Base-by-base conservation (phyloP, 1,139 yeast species). In the Taiozyma sp. region DNA sequence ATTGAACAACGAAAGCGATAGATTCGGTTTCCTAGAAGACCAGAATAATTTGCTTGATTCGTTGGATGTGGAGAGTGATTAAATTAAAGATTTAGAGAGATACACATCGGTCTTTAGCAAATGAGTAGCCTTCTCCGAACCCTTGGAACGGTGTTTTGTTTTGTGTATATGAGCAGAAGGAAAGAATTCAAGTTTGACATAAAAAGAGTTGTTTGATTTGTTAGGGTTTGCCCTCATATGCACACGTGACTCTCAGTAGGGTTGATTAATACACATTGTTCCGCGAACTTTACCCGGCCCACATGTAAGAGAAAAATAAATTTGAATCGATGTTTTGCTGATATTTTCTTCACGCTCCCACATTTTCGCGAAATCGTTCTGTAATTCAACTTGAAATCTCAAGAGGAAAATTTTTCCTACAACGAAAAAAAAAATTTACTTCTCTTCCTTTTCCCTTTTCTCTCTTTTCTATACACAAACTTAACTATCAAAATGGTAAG, bases 21-120 rank as follows among this genome's bases (percentile, higher is more conserved):
- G 64, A 43, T 60, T 60, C 47, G 62, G 62, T 1, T 60, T 55
- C 46, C 54, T 60, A 22, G 66, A 64, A 23, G 65, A 63, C 28
- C 65, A 63, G 40, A 63, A 64, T 47, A 57, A 61, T 4, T 52
- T 65, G 4, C 29, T 65, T 5, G 68, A 65, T 45, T 58, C 65
- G 0, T 47, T 64, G 32, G 68, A 64, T 48, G 59, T 48, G 7
- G 62, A 58, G 7, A 51, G 51, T 23, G 55, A 52, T 32, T 50
- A 19, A 43, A 27, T n/a, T 2, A 32, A 32, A 32, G 19, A 13
- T 32, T 32, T n/a, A n/a, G 6, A n/a, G 8, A 14, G 14, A 32
- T 32, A n/a, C 19, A 32, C 19, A 32, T 32, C 19, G 9, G 3
- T 32, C 8, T n/a, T 30, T 32, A 32, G 36, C 5, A 32, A 14